Evolutionary conservation across 768 basidiomycete genomes (phyloP).

Genomic region (Tylopilus balloui): DNA sequence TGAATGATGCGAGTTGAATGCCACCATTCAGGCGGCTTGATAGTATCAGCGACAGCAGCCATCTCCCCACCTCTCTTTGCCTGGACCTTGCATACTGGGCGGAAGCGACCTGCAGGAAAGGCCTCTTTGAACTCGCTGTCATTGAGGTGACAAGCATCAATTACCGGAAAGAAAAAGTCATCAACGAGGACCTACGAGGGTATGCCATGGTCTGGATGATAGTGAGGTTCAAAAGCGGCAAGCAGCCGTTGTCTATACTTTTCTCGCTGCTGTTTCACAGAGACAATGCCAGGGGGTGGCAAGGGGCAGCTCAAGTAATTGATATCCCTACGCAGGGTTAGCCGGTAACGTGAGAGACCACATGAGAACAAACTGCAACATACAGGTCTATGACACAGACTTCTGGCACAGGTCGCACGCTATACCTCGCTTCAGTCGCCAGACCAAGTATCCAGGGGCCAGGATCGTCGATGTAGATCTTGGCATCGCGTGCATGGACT

Average conservation of each 20-base stretch:
- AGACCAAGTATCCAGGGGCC: constrained; percentile 96
- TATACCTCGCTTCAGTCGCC: constrained; percentile 78
- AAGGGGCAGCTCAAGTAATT: constrained; percentile 81
- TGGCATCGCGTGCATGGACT: constrained; percentile 85
- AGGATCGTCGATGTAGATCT: constrained; percentile 92
- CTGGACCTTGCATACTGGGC: constrained; percentile 87
- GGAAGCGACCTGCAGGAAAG: constrained; percentile 87
- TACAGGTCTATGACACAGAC: constrained; percentile 86
- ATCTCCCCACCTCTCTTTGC: constrained; percentile 77
- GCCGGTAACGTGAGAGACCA: not conserved
- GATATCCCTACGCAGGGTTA: constrained; percentile 53
- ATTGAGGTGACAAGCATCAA: constrained; percentile 5
- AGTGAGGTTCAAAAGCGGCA: constrained; percentile 77
- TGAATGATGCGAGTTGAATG: constrained; percentile 86
- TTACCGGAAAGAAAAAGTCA: not conserved
- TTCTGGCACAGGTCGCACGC: constrained; percentile 70
- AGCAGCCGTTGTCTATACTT: constrained; percentile 71
- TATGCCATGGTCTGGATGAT: constrained; percentile 84
- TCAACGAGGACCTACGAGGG: constrained; percentile 46
- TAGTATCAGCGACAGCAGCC: constrained; percentile 81
- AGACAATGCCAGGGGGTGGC: constrained; percentile 71
- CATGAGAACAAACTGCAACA: constrained; percentile 25
- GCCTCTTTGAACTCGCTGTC: constrained; percentile 89
- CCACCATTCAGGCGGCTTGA: constrained; percentile 93
- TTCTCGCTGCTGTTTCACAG: constrained; percentile 74